phyloP scores from a whole-genome alignment of 371 early-diverging fungal genomes.

The Circinella umbellata region DNA sequence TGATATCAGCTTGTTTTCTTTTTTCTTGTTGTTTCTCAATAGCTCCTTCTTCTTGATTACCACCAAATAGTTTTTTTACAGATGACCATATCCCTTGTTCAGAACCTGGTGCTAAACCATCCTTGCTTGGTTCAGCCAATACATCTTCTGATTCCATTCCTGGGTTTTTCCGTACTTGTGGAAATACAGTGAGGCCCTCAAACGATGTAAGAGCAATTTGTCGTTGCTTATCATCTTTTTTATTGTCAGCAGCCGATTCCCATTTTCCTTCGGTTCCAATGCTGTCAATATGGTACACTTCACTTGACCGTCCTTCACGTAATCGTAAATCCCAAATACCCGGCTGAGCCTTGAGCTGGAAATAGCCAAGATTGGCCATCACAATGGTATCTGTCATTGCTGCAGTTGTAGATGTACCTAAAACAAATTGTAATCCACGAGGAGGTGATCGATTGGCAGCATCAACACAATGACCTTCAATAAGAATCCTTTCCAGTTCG shows the following conservation, averaged over 20 bases:
- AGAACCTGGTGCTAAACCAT: background rate
- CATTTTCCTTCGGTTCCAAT: conserved; percentile 63
- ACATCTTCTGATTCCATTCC: conserved; percentile 84
- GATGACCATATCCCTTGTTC: conserved; percentile 1
- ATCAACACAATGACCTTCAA: conserved; percentile 91
- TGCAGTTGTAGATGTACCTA: conserved; percentile 66
- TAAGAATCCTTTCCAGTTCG: conserved; percentile 80
- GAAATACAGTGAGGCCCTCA: conserved; percentile 82
- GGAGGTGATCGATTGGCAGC: conserved; percentile 69
- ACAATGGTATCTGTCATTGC: conserved; percentile 87
- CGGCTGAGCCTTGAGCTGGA: conserved; percentile 91
- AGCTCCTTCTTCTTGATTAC: conserved; percentile 55
- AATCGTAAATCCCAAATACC: conserved; percentile 85
- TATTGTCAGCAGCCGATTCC: conserved; percentile 17
- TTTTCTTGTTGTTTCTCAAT: conserved; percentile 18
- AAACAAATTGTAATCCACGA: conserved; percentile 87
- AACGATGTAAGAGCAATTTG: conserved; percentile 72
- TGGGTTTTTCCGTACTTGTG: conserved; percentile 74
- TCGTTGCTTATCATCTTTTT: conserved; percentile 32
- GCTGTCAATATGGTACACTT: conserved; percentile 76
- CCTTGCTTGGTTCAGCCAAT: conserved; percentile 46
- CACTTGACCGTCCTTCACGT: conserved; percentile 80
- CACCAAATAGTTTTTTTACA: conserved; percentile 51
- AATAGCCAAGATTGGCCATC: conserved; percentile 96
- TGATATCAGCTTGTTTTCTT: conserved; percentile 68